These are phyloP conservation scores for Niveomyces coronatus DNA, from an alignment of 2,329 filamentous ascomycete genomes.

Conservation along the genomic window DNA sequence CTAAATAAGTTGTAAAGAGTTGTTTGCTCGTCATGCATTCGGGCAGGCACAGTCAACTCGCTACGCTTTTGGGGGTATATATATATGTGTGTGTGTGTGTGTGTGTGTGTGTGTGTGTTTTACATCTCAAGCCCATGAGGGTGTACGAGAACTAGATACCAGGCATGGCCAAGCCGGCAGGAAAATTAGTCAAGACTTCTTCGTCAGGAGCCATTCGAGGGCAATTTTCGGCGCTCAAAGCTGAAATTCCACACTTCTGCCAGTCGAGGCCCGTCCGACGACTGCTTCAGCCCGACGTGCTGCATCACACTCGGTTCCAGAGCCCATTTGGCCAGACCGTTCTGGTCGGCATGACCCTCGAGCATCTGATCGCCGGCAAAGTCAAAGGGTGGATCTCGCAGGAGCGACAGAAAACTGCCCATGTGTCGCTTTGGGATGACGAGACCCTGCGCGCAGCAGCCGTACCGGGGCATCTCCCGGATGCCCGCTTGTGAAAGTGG, in stretches of 20 bases:
- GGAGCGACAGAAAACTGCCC: constrained; percentile 16
- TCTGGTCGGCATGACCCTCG: constrained; percentile 22
- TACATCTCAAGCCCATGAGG: no score
- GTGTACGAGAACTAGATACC: no score
- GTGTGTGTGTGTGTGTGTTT: no score
- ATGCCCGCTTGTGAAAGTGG: constrained; percentile 15
- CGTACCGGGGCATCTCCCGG: constrained; percentile 26
- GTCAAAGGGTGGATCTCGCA: constrained; percentile 21
- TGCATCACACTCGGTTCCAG: constrained; percentile 27
- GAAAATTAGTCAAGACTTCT: background rate
- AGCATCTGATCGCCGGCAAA: constrained; percentile 26
- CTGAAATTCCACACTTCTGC: constrained; percentile 28
- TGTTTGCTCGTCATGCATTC: no score
- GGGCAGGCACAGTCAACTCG: no score
- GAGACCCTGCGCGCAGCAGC: constrained; percentile 28
- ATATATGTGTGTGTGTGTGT: no score
- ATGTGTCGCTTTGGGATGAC: constrained; percentile 24
- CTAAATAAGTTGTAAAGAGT: no score
- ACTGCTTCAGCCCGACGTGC: constrained; percentile 24
- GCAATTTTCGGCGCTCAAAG: constrained; percentile 17
- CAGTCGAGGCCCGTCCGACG: constrained; percentile 17
- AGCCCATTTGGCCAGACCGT: constrained; percentile 24
- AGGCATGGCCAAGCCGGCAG: no score
- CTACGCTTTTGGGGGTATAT: no score
- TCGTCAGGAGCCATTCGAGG: background rate